Conservation (phyloP, 2,329 filamentous ascomycete species). For the Amylocarpus encephaloides region DNA sequence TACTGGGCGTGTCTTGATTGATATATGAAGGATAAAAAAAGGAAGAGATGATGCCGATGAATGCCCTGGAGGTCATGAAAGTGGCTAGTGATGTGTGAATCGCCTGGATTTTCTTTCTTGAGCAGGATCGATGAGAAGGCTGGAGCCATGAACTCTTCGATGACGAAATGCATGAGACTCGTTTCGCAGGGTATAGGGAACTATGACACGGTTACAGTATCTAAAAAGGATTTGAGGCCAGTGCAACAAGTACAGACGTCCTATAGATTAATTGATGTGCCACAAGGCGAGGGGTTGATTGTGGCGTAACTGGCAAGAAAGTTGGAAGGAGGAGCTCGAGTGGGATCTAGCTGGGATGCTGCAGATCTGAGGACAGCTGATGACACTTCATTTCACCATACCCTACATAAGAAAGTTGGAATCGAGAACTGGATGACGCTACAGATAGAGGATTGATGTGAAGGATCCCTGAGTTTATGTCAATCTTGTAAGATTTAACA, state of each 20-base stretch:
- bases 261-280: neutral
- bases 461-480: no score
- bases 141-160: slow-evolving; percentile 1
- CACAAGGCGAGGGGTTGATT: slow-evolving; percentile 3
- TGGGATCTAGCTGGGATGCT: neutral
- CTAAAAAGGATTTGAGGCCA: no score
- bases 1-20: slow-evolving; percentile 2
- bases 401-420: neutral
- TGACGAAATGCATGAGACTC: slow-evolving; percentile 4
- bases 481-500: no score
- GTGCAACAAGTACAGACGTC: no score
- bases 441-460: neutral
- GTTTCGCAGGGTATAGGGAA: neutral
- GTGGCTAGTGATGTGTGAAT: neutral
- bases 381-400: neutral
- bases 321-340: neutral
- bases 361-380: slow-evolving; percentile 3
- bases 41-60: slow-evolving; percentile 1
- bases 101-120: neutral
- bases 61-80: slow-evolving; percentile 2
- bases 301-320: slow-evolving; percentile 7
- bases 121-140: neutral
- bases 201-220: slow-evolving; percentile 8
- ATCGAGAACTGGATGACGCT: neutral
- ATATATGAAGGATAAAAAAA: slow-evolving; percentile 9